Conservation (phyloP, 2,329 filamentous ascomycete genomes). For the Fusarium decemcellulare region DNA sequence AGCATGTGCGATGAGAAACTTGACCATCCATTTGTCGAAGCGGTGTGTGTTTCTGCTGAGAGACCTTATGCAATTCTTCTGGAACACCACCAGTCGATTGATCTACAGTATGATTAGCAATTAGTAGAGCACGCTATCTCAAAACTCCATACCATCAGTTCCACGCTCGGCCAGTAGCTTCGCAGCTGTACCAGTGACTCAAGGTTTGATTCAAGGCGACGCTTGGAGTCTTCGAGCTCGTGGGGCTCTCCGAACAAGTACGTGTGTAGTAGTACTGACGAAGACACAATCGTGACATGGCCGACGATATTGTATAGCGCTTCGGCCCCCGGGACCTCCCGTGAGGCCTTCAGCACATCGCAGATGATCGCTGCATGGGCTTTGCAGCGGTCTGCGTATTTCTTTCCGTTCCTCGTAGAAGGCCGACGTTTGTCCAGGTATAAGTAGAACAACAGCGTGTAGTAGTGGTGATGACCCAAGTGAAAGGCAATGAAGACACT, state of each 20-base stretch:
- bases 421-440: conserved; percentile 51
- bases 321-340: conserved; percentile 42
- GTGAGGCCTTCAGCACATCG: conserved; percentile 47
- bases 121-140: background rate
- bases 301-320: conserved; percentile 53
- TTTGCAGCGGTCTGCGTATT: conserved; percentile 51
- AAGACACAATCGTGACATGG: conserved; percentile 53
- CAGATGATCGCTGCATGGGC: conserved; percentile 48
- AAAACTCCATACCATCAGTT: conserved; percentile 47
- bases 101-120: conserved; percentile 41
- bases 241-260: conserved; percentile 50
- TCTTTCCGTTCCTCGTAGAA: conserved; percentile 44
- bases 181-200: conserved; percentile 49
- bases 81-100: conserved; percentile 51
- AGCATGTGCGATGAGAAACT: conserved; percentile 55
- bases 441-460: conserved; percentile 51
- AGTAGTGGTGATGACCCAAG: conserved; percentile 53
- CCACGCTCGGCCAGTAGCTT: conserved; percentile 53
- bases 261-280: conserved; percentile 52
- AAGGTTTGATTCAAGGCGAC: conserved; percentile 50
- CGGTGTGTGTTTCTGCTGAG: conserved; percentile 47
- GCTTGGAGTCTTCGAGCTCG: conserved; percentile 45
- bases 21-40: conserved; percentile 65
- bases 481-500: conserved; percentile 53
- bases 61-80: conserved; percentile 49